phyloP scores from a whole-genome alignment of 2,329 filamentous ascomycete genomes.

The Apiospora koreana region DNA sequence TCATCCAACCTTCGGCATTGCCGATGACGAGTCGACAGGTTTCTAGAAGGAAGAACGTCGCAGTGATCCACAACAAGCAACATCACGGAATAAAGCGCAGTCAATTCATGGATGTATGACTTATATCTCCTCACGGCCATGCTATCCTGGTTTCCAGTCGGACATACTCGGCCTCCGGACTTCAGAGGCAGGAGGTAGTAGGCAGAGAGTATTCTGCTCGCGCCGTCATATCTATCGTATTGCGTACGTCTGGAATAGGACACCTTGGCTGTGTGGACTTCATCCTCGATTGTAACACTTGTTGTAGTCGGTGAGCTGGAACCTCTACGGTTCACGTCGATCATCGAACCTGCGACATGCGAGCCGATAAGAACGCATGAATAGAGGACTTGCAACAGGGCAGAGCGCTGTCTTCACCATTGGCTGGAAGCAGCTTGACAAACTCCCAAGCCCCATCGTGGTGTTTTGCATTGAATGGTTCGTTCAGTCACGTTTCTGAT shows the following conservation, averaged over 20 bases:
- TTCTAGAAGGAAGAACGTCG: not conserved
- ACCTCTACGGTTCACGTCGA: not conserved
- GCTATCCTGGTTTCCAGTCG: not conserved
- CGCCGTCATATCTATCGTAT: not conserved
- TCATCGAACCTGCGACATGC: not conserved
- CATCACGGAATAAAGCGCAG: not conserved
- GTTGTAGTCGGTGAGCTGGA: not conserved
- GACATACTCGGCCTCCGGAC: not conserved
- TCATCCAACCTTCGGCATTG: not conserved
- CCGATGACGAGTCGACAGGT: not conserved
- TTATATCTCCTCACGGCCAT: not conserved
- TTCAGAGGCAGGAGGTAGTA: no score
- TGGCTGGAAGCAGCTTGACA: not conserved
- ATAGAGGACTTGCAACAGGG: not conserved
- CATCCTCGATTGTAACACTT: not conserved
- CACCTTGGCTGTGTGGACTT: not conserved
- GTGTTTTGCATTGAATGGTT: constrained; percentile 10
- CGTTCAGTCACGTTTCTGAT: not conserved
- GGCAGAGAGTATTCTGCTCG: not conserved
- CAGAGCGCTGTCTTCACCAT: not conserved
- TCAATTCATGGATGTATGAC: not conserved
- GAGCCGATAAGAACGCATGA: not conserved
- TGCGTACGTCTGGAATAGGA: not conserved
- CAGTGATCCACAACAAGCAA: not conserved
- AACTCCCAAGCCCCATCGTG: not conserved